Percentiles rank a stretch among this genome's conserved stretches.
Evolutionary conservation across 164 flowering plant genomes (phyloP).

Genomic region (Protea cynaroides): DNA sequence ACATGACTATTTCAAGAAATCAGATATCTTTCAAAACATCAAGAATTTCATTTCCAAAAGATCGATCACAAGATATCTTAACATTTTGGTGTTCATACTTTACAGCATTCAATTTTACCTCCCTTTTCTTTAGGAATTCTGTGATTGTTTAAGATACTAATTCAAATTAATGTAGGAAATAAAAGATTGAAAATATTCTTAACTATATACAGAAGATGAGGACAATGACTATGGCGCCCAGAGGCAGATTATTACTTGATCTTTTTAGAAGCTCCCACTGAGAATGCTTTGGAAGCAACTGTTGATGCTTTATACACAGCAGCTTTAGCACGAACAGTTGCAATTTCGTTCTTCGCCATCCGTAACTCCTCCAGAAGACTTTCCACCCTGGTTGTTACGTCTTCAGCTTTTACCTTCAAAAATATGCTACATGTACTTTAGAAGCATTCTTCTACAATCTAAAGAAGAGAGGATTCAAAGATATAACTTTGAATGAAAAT

Average conservation of each 20-base stretch:
- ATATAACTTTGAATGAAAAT: too few relatives aligned
- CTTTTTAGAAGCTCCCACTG: constrained; percentile 52
- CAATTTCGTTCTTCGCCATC: constrained; percentile 57
- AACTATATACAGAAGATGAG: background rate
- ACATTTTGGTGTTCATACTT: background rate
- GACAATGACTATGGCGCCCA: background rate
- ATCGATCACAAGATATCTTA: background rate
- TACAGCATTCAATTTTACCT: background rate
- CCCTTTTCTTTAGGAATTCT: background rate
- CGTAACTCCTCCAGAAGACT: constrained; percentile 76
- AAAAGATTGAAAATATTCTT: background rate
- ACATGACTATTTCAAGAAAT: background rate
- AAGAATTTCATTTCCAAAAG: background rate
- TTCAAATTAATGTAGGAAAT: too few relatives aligned
- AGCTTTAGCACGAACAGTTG: constrained; percentile 64
- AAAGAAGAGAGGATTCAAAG: background rate
- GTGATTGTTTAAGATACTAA: too few relatives aligned
- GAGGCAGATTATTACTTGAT: constrained; percentile 35
- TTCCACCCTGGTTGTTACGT: constrained; percentile 72
- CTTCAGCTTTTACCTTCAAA: constrained; percentile 84
- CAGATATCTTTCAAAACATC: background rate
- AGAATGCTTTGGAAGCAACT: constrained; percentile 49
- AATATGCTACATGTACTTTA: background rate
- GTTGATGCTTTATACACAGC: constrained; percentile 78
- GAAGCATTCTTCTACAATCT: background rate